Percentiles rank a stretch among this genome's conserved stretches.
phyloP scores from a whole-genome alignment of 1,284 basidiomycete genomes.

The Malassezia yamatoensis region DNA sequence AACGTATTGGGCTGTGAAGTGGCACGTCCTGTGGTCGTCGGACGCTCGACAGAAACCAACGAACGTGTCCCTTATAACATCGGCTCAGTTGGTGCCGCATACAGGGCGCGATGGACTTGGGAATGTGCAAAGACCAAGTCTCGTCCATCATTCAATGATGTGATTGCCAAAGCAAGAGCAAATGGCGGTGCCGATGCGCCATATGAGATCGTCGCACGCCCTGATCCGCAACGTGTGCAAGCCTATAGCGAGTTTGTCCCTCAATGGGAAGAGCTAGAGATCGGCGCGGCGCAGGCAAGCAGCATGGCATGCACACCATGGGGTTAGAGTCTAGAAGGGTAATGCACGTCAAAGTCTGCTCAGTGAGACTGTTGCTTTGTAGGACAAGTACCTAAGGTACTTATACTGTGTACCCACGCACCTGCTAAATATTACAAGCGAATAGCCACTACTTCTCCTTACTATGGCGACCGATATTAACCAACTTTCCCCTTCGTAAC shows the following conservation, averaged over 20 bases:
- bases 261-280: constrained; percentile 9
- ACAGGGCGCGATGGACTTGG: constrained; percentile 42
- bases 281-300: background rate
- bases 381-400: too few species aligned
- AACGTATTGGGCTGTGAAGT: constrained; percentile 58
- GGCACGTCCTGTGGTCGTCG: constrained; percentile 26
- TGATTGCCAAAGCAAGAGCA: constrained; percentile 3
- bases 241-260: constrained; percentile 2
- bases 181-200: background rate
- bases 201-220: constrained; percentile 8
- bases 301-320: background rate
- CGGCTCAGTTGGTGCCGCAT: constrained; percentile 42
- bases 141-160: constrained; percentile 4
- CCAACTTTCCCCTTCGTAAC: too few species aligned
- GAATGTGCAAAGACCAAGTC: constrained; percentile 4
- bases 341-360: background rate
- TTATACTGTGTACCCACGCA: too few species aligned
- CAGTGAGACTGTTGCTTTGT: too few species aligned
- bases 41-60: constrained; percentile 11
- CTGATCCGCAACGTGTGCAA: background rate
- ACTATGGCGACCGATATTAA: too few species aligned
- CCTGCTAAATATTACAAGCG: background rate
- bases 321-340: background rate
- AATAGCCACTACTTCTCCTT: too few species aligned
- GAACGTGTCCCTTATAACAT: constrained; percentile 32